Conservation (phyloP, 1,284 basidiomycete species). For the Rhodotorula sp. region DNA sequence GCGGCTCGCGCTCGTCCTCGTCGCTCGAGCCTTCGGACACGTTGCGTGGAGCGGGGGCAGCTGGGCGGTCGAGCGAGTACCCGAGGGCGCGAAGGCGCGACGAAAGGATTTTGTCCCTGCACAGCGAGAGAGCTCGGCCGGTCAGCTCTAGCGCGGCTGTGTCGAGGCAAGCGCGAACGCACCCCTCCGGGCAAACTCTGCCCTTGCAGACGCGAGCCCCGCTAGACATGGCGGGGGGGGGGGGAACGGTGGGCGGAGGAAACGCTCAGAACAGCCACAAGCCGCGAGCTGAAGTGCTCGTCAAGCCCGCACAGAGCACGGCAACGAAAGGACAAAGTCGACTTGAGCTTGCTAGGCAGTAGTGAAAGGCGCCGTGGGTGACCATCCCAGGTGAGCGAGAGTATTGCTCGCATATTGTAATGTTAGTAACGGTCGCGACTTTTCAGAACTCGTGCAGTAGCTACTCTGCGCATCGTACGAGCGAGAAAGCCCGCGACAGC, state of each 20-base stretch:
- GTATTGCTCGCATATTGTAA: no score
- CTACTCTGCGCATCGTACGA: no score
- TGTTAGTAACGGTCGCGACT: no score
- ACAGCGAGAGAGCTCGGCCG: background rate
- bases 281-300: background rate
- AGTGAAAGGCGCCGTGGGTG: background rate
- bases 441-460: no score
- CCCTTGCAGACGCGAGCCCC: background rate
- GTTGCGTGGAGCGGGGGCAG: background rate
- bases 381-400: background rate
- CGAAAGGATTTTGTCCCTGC: background rate
- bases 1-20: no score
- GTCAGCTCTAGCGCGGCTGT: background rate
- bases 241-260: background rate
- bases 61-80: constrained; percentile 4
- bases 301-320: background rate
- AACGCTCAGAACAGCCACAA: background rate
- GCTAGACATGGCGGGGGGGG: background rate
- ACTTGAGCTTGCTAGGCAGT: background rate
- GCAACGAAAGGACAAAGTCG: background rate
- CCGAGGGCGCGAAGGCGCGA: constrained; percentile 3
- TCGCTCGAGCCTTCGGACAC: no score
- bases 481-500: no score
- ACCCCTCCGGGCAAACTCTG: background rate
- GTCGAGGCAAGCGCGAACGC: background rate